Conservation (phyloP, 2,329 filamentous ascomycete genomes). For the Botryotinia calthae region DNA sequence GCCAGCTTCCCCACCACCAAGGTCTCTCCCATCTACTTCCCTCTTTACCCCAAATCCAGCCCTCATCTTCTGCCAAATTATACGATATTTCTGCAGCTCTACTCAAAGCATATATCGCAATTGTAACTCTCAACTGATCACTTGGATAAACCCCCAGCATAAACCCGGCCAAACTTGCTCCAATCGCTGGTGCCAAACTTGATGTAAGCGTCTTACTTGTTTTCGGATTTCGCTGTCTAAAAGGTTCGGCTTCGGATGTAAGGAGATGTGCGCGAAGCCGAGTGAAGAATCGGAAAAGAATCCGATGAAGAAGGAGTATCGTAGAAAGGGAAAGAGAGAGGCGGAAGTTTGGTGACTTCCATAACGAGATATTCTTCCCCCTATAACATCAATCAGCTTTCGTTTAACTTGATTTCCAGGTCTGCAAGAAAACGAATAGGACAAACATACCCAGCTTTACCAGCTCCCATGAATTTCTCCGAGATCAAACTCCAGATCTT, state of each 20-base stretch:
- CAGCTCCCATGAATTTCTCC: slow-evolving; percentile 47
- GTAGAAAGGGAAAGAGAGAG: slow-evolving; percentile 80
- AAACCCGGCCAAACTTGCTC: slow-evolving; percentile 81
- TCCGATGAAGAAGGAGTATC: slow-evolving; percentile 82
- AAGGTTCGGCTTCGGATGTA: slow-evolving; percentile 74
- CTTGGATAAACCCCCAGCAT: slow-evolving; percentile 72
- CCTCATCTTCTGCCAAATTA: slow-evolving; percentile 75
- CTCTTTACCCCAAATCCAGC: slow-evolving; percentile 61
- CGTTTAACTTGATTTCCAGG: background rate
- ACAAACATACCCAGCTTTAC: slow-evolving; percentile 24
- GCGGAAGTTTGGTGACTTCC: slow-evolving; percentile 68
- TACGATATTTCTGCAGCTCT: slow-evolving; percentile 82
- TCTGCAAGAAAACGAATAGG: background rate
- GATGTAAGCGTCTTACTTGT: slow-evolving; percentile 75
- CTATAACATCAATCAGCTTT: slow-evolving; percentile 24
- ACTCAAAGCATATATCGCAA: slow-evolving; percentile 79
- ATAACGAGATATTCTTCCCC: slow-evolving; percentile 51
- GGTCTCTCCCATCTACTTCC: slow-evolving; percentile 60
- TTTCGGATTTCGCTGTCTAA: slow-evolving; percentile 77
- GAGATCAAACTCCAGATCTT: slow-evolving; percentile 59
- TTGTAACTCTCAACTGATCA: slow-evolving; percentile 69
- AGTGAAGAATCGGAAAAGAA: slow-evolving; percentile 86
- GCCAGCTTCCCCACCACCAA: slow-evolving; percentile 83
- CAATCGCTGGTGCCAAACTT: slow-evolving; percentile 80
- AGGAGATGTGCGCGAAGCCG: slow-evolving; percentile 76